Percentiles rank a stretch among this genome's conserved stretches.
Evolutionary conservation across 1,284 basidiomycete species (phyloP).

Genomic region (Farysia itapuensis): DNA sequence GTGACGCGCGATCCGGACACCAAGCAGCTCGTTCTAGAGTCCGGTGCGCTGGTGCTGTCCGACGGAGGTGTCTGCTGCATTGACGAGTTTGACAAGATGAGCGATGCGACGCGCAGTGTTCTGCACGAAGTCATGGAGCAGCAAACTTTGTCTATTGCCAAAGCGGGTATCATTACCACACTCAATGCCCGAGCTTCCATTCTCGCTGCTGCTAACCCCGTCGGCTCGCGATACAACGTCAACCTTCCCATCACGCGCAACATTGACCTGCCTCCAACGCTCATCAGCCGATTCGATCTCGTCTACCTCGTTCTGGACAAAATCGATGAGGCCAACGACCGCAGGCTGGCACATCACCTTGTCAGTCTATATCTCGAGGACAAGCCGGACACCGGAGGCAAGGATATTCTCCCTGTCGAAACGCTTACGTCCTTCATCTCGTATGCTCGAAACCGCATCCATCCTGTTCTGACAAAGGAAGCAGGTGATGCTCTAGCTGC

Average conservation of each 20-base stretch:
- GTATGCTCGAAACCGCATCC: conserved; percentile 83
- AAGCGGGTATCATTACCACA: conserved; percentile 98
- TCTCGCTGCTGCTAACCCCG: conserved; percentile 93
- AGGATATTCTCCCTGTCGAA: conserved; percentile 80
- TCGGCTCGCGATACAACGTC: conserved; percentile 91
- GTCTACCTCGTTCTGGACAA: conserved; percentile 97
- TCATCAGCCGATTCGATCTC: conserved; percentile 96
- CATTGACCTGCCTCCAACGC: conserved; percentile 83
- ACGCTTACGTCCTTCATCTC: conserved; percentile 92
- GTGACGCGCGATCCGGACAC: conserved; percentile 97
- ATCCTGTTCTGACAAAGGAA: conserved; percentile 83
- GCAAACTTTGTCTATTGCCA: conserved; percentile 99
- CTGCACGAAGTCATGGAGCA: conserved; percentile 99
- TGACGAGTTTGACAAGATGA: conserved; percentile 99
- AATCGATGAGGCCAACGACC: conserved; percentile 79
- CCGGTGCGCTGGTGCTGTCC: conserved; percentile 91
- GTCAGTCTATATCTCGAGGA: conserved; percentile 94
- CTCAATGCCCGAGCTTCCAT: conserved; percentile 96
- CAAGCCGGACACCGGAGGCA: conserved; percentile 69
- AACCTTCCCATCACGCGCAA: conserved; percentile 73
- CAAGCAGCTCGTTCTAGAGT: conserved; percentile 94
- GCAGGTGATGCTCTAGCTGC: conserved; percentile 82
- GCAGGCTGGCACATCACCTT: conserved; percentile 87
- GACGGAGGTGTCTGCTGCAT: conserved; percentile 99
- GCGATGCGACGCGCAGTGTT: conserved; percentile 90